Evolutionary conservation across 2,329 filamentous ascomycete genomes (phyloP), one percentile per base, ranked within the genome.

Genomic region (Metarhizium album): DNA sequence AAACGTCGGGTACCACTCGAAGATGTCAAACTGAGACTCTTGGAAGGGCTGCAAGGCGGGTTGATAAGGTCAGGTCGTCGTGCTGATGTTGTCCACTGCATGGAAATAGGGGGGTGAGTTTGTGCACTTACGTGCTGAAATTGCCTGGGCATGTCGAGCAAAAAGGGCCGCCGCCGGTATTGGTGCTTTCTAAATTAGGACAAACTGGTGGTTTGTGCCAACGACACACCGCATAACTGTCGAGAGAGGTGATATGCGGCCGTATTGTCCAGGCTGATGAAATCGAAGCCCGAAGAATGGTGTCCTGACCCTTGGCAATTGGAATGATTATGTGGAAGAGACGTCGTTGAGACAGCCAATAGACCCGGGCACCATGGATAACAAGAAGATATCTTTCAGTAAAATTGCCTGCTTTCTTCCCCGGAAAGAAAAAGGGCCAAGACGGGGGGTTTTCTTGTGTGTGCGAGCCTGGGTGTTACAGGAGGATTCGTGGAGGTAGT

Each of bases 1-100:
- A 66, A 94, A 95, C 53, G 86, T 85, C 9, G 88, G 87, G 65
- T 95, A 87, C 93, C 93, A 97, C 54, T 90, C 86, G 64, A 96
- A 85, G 56, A 96, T 86, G 67, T 91, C 86, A 68, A 90, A 84
- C 46, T 75, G 69, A 48, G 65, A 62, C 54, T 74, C 70, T 54
- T 71, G 65, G 54, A 75, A 74, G 6, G 71, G 69, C 73, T 76
- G 61, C 22, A 24, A 46, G 9, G 16, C 24, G 23, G 20, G 24
- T 13, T 40, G 18, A 20, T 42, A 27, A 47, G n/a, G n/a, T n/a
- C n/a, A n/a, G n/a, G n/a, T n/a, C n/a, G n/a, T n/a, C n/a, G n/a
- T n/a, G n/a, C n/a, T n/a, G n/a, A n/a, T n/a, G n/a, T n/a, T n/a
- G n/a, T n/a, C n/a, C n/a, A n/a, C n/a, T n/a, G n/a, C n/a, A n/a